Evolutionary conservation across 2,329 filamentous ascomycete species (phyloP).

Genomic region (Fusarium sulawesiense): DNA sequence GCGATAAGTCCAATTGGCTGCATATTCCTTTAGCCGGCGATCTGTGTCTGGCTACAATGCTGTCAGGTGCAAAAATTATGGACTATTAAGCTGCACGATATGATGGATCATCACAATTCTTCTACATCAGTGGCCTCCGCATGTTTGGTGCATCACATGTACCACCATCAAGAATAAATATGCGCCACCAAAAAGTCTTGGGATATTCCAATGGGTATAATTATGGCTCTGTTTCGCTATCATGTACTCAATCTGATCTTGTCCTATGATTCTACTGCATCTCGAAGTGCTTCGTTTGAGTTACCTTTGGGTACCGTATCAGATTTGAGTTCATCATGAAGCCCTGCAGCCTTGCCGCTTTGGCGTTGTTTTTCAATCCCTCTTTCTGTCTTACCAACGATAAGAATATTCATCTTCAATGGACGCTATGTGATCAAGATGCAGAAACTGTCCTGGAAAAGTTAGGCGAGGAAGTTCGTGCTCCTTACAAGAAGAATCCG

Average conservation of each 20-base stretch:
- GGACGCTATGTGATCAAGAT: constrained; percentile 36
- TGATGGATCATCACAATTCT: constrained; percentile 1
- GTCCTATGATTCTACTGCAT: background rate
- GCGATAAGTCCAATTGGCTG: constrained; percentile 15
- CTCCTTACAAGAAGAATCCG: constrained; percentile 36
- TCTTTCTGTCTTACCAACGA: background rate
- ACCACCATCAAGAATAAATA: background rate
- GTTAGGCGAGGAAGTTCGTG: constrained; percentile 19
- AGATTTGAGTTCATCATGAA: constrained; percentile 14
- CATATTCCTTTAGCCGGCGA: background rate
- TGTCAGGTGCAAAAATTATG: constrained; percentile 9
- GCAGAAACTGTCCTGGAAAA: constrained; percentile 30
- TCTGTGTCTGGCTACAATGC: background rate
- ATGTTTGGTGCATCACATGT: constrained; percentile 1
- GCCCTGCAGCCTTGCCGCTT: background rate
- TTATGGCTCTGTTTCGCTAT: background rate
- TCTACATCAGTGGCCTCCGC: background rate
- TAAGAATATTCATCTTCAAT: constrained; percentile 37
- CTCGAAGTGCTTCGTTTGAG: background rate
- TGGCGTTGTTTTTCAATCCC: background rate
- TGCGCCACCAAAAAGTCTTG: background rate
- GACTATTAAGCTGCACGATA: background rate
- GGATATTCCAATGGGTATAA: background rate
- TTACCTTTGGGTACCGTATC: background rate
- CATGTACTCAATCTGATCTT: background rate